Base-by-base conservation (phyloP, 371 early-diverging fungal species). In the Mucor mucedo region DNA sequence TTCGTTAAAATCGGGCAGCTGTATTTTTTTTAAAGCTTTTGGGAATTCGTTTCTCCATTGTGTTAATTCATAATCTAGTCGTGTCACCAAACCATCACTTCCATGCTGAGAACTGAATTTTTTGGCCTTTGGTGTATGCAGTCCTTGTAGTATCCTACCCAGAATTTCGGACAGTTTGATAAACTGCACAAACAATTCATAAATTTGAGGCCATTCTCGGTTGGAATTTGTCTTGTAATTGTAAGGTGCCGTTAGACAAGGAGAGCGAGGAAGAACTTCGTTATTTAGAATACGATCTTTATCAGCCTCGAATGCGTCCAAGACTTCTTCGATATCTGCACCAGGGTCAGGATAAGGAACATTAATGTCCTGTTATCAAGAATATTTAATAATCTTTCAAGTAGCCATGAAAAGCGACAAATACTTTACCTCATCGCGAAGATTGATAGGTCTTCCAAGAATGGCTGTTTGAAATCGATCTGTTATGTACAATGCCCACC, bases 401-500 rank as follows among this genome's bases (percentile, higher is more conserved):
- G 21, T 21, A 21, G 21, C 21, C 21, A 21, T 21, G 21, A 21
- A 21, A 21, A 0, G 21, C 21, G 21, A 21, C 21, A 21, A 21
- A 21, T 21, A 21, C 21, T 14, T 4, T 66, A 75, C 80, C 69
- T 76, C 78, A 30, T 81, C 81, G 10, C 64, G 52, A 11, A 81
- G 71, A 16, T 65, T 65, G 8, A 78, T 64, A 11, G 78, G 73
- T 30, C 78, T 60, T 2, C 81, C 78, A 9, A 78, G 28, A 0
- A 69, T 65, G 1, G 77, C 77, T 10, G 78, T 60, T 40, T 76
- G 75, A 21, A 77, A 80, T 39, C 78, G 52, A 55, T 80, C 80
- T 13, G 69, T 71, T 8, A 73, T 66, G 45, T 75, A 80, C 4
- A 77, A 50, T 2, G 69, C 63, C 80, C 80, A 80, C 76, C 78